Evolutionary conservation across 2,329 filamentous ascomycete genomes (phyloP), one percentile per base, ranked within the genome.

Genomic region (Seiridium cupressi): DNA sequence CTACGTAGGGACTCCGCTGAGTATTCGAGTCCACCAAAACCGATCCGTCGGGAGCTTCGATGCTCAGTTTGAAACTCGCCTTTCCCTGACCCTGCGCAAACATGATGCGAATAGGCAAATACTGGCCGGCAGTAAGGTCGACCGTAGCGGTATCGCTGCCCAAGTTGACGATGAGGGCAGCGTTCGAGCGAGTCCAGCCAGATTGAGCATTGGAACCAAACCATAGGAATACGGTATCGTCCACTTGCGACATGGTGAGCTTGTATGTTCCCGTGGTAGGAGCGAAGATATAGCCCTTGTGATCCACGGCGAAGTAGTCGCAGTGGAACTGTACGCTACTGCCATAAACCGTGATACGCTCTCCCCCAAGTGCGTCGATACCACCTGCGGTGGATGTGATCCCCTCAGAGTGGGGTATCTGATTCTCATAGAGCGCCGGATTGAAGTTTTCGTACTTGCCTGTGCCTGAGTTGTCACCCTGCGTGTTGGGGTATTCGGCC

Each of bases 241-340:
- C 53, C 36, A 55, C 53, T 4, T 7, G 26, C 9, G 53, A 44
- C 3, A 42, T 10, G 10, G 13, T 44, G 36, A 55, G 32, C 6
- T 26, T 55, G 26, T 55, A 55, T 8, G 38, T 44, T 36, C 36
- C 53, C n/a, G 36, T 13, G 2, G 13, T n/a, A 0, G 35, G 18
- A 7, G 53, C 53, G 32, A 55, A 55, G 26, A 55, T 36, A 40
- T 55, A 55, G 38, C 53, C 53, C 36, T 44, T 42, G 53, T 55
- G 53, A 40, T 55, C 38, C 11, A 55, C 26, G 6, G 40, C 53
- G 9, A 55, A 55, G 36, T 44, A 55, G 53, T 42, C 53, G 26
- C 36, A 34, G 36, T 18, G 10, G 36, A 55, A 55, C 13, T 36
- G 26, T 8, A 8, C n/a, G 40, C 38, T 44, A 26, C 53, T 55